Evolutionary conservation across 225 moss, liverwort and hornwort species (phyloP).

Genomic region (Pleurozium schreberi): DNA sequence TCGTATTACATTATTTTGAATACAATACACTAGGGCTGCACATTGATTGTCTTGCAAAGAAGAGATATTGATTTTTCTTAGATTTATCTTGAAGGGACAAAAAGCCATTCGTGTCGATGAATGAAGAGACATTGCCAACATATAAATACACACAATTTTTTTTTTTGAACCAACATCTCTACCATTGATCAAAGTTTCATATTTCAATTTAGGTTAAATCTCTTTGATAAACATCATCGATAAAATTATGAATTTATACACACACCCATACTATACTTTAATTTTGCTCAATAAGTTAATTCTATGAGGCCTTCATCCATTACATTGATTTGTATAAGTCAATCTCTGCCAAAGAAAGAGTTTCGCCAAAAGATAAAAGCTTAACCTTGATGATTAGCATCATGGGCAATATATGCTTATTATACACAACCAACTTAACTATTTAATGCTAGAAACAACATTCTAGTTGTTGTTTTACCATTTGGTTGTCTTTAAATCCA

Average conservation of each 20-base stretch:
- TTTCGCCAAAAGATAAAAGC: not conserved
- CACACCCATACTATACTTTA: accelerated
- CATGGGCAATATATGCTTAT: not conserved
- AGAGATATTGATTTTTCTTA: not conserved
- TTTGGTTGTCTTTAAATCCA: not conserved
- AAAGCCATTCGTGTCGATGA: accelerated
- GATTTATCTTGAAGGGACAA: too few species aligned
- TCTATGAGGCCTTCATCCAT: accelerated
- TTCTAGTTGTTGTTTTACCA: too few species aligned
- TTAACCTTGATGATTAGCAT: not conserved
- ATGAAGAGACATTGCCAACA: not conserved
- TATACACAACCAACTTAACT: not conserved
- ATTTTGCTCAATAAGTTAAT: not conserved
- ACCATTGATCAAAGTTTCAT: not conserved
- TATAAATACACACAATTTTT: not conserved
- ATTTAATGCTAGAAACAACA: not conserved
- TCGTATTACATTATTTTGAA: not conserved
- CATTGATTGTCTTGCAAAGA: not conserved
- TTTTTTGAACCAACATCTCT: accelerated
- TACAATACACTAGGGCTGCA: not conserved
- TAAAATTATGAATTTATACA: not conserved
- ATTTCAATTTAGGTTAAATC: not conserved
- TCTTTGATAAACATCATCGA: accelerated
- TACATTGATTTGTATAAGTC: not conserved
- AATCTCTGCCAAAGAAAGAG: not conserved